These are phyloP conservation scores for Conticribra guillardii DNA, from an alignment of 108 stramenopile species.

Conservation along the genomic window DNA sequence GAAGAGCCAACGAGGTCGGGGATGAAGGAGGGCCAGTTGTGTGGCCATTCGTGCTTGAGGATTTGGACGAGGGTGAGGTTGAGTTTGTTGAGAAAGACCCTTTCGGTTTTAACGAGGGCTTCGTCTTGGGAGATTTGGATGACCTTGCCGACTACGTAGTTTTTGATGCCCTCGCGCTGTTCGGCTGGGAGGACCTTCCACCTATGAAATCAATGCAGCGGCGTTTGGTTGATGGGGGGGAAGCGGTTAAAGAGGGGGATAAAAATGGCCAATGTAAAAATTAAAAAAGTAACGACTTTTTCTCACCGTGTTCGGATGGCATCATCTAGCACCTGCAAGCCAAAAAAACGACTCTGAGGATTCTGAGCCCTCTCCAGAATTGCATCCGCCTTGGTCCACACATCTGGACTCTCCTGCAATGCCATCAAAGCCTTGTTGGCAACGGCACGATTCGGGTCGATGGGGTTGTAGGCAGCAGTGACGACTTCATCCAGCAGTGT, in stretches of 20 bases:
- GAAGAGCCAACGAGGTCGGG: constrained; percentile 92
- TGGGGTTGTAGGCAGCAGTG: constrained; percentile 80
- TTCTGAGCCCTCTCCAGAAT: constrained; percentile 85
- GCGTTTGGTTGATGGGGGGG: background rate
- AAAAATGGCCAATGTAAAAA: background rate
- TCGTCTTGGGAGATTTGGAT: constrained; percentile 89
- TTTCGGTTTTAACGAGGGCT: constrained; percentile 54
- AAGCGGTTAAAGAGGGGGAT: background rate
- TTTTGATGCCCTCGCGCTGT: constrained; percentile 97
- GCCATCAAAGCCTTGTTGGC: constrained; percentile 93
- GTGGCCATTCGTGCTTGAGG: constrained; percentile 99
- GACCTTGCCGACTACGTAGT: constrained; percentile 96
- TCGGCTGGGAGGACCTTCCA: constrained; percentile 91
- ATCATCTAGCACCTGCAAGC: constrained; percentile 87
- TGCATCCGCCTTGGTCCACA: constrained; percentile 87
- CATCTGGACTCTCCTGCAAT: constrained; percentile 80
- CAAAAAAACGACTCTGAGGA: constrained; percentile 89
- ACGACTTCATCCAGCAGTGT: constrained; percentile 84
- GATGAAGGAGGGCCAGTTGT: constrained; percentile 99
- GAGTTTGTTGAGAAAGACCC: constrained; percentile 86
- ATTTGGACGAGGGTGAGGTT: constrained; percentile 98
- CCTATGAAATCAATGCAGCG: constrained; percentile 32
- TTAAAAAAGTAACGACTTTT: background rate
- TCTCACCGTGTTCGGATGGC: constrained; percentile 85
- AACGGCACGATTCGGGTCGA: constrained; percentile 73